Base-by-base conservation (phyloP, 1,139 yeast species). In the Barnettozyma hawaiiensis region DNA sequence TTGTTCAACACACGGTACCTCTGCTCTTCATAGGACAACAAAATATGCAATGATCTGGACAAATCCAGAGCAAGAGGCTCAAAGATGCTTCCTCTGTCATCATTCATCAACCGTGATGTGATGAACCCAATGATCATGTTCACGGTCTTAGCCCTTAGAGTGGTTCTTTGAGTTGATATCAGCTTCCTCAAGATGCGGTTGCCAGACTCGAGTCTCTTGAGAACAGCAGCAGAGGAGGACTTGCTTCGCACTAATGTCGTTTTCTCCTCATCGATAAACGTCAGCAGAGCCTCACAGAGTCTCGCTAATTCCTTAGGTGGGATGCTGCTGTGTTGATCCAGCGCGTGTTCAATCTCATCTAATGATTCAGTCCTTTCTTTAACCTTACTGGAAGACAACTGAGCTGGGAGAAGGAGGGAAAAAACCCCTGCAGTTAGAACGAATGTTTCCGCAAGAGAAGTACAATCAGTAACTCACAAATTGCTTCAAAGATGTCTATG, bases 301-400 rank as follows among this genome's bases (percentile, higher is more conserved):
- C 18, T 31, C 7, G 19, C 10, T 21, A 31, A 12, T 9, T 54
- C 43, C 33, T 60, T 48, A 16, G 48, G 47, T 2, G 64, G 55
- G 15, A 58, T 35, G 7, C 49, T 35, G 7, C 49, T 53, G 19
- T 62, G 46, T 4, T 57, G 39, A 1, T 58, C 44, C 2, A 49
- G 27, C 3, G 47, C 10, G 6, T 42, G 41, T 5, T 71, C 74
- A 19, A 80, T 59, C 19, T 61, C 61, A 23, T 57, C 59, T 14
- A 79, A 53, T 0, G 76, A 81, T 37, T 73, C 77, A 52, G 67
- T 75, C 33, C 85, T 60, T 15, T 77, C 81, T 48, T 71, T 73
- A 32, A 75, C 62, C 51, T 73, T 78, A 7, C 70, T 47, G 1
- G 85, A 78, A 22, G 60, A 57, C 35, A 71, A 57, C 18, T 54